Percentiles rank a stretch among this genome's conserved stretches.
Conservation (phyloP, 352 stramenopile species). For the Globisporangium radiosum region DNA sequence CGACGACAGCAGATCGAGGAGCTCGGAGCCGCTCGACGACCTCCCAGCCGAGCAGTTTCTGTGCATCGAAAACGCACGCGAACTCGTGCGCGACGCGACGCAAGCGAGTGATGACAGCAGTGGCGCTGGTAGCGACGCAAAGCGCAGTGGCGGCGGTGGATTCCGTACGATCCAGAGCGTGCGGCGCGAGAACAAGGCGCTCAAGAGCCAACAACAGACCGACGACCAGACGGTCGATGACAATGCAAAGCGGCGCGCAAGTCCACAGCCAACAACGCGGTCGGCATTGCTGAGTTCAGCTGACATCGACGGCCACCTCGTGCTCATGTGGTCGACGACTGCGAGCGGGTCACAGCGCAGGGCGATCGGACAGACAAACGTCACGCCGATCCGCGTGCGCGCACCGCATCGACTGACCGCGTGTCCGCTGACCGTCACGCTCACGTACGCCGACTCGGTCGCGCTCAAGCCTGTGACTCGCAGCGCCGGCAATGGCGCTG, state of each 20-base stretch:
- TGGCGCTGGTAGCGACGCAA: slow-evolving; percentile 22
- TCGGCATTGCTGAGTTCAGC: slow-evolving; percentile 43
- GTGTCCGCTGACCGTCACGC: slow-evolving; percentile 66
- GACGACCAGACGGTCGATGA: slow-evolving; percentile 1
- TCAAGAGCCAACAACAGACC: slow-evolving; percentile 22
- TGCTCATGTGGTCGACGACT: slow-evolving; percentile 61
- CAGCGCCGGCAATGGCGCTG: slow-evolving; percentile 1
- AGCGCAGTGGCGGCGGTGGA: slow-evolving; percentile 30
- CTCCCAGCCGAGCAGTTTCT: slow-evolving; percentile 69
- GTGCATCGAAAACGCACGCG: slow-evolving; percentile 60
- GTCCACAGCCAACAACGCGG: slow-evolving; percentile 51
- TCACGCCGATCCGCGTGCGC: slow-evolving; percentile 56
- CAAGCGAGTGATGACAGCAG: slow-evolving; percentile 13
- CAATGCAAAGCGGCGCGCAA: slow-evolving; percentile 2
- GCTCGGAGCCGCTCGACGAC: slow-evolving; percentile 12
- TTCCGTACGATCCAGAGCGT: slow-evolving; percentile 86
- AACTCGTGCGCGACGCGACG: slow-evolving; percentile 26
- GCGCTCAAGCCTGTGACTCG: slow-evolving; percentile 16
- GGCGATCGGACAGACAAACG: slow-evolving; percentile 54
- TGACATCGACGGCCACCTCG: slow-evolving; percentile 58
- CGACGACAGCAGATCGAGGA: neutral
- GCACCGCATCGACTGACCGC: slow-evolving; percentile 31
- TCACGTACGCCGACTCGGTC: slow-evolving; percentile 43
- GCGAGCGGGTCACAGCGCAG: slow-evolving; percentile 11
- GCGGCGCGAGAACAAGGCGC: slow-evolving; percentile 75